Evolutionary conservation across 805 yeast species (phyloP).

Genomic region (Barnettozyma populi): DNA sequence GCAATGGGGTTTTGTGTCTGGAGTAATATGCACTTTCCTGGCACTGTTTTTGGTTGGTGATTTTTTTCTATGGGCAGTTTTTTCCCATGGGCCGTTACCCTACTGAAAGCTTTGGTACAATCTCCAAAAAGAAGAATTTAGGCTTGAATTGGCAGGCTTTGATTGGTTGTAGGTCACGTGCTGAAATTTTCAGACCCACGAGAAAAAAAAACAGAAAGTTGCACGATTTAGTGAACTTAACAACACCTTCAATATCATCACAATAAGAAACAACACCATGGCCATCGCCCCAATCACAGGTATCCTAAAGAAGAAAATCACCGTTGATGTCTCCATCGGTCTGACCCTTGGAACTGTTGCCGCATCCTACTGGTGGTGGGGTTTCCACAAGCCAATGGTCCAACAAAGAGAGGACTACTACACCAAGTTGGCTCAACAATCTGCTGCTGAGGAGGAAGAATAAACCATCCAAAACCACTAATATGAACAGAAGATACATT

Average conservation of each 20-base stretch:
- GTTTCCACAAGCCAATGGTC: constrained; percentile 69
- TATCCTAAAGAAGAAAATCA: constrained; percentile 70
- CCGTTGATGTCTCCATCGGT: constrained; percentile 73
- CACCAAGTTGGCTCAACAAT: constrained; percentile 25
- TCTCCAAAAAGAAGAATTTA: neutral
- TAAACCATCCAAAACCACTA: neutral
- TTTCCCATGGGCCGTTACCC: constrained; percentile 4
- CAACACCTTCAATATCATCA: neutral
- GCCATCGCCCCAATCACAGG: constrained; percentile 87
- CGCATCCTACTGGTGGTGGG: constrained; percentile 81
- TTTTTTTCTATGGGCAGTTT: neutral
- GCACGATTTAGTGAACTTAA: constrained; percentile 4
- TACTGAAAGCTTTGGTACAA: neutral
- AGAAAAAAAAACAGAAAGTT: constrained; percentile 3
- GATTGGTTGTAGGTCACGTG: constrained; percentile 18
- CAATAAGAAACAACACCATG: constrained; percentile 33
- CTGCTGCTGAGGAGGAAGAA: constrained; percentile 16
- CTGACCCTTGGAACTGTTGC: constrained; percentile 55
- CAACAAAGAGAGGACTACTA: constrained; percentile 81
- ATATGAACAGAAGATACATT: neutral
- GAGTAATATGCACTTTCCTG: neutral
- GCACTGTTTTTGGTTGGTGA: constrained; percentile 3
- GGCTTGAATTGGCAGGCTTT: constrained; percentile 7
- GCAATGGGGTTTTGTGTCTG: neutral
- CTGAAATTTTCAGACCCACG: neutral